Conservation (phyloP, 495 filamentous ascomycete species). For the Neurospora cerealis region DNA sequence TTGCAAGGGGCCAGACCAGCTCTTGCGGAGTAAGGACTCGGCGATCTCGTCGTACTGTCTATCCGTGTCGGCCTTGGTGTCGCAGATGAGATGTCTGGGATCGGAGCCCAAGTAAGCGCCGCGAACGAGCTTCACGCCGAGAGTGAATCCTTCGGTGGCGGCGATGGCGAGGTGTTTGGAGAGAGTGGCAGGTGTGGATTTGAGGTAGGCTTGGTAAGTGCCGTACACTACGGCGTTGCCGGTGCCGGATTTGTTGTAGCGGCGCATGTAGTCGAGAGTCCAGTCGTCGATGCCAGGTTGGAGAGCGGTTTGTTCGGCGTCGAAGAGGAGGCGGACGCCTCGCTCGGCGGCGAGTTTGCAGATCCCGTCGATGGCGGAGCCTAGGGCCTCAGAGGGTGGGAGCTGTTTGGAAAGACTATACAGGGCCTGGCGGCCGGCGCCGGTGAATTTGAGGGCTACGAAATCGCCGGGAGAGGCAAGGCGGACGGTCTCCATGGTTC, state of each 20-base stretch:
- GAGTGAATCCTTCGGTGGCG: constrained; percentile 55
- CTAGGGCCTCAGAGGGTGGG: constrained; percentile 52
- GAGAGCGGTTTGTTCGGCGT: constrained; percentile 76
- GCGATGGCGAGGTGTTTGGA: constrained; percentile 58
- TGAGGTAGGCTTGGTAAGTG: constrained; percentile 74
- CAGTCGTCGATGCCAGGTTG: constrained; percentile 81
- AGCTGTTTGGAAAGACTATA: constrained; percentile 47
- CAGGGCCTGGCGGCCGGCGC: constrained; percentile 74
- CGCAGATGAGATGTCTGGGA: constrained; percentile 66
- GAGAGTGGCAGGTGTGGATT: constrained; percentile 55
- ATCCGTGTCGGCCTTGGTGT: constrained; percentile 71
- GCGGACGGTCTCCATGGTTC: constrained; percentile 65
- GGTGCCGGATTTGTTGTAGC: constrained; percentile 49
- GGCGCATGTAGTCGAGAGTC: constrained; percentile 67
- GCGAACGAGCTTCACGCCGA: constrained; percentile 86
- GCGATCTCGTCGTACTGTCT: constrained; percentile 29
- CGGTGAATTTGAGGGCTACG: constrained; percentile 85
- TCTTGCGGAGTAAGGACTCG: constrained; percentile 25
- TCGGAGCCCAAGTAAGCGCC: constrained; percentile 83
- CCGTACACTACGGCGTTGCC: constrained; percentile 51
- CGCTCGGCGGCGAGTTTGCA: constrained; percentile 65
- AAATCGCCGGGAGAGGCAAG: constrained; percentile 71
- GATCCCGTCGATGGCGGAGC: constrained; percentile 58
- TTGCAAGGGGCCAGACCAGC: constrained; percentile 41
- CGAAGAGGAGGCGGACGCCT: constrained; percentile 70